Conservation (phyloP, 192 early-diverging fungal species). For the Geosiphon pyriformis region DNA sequence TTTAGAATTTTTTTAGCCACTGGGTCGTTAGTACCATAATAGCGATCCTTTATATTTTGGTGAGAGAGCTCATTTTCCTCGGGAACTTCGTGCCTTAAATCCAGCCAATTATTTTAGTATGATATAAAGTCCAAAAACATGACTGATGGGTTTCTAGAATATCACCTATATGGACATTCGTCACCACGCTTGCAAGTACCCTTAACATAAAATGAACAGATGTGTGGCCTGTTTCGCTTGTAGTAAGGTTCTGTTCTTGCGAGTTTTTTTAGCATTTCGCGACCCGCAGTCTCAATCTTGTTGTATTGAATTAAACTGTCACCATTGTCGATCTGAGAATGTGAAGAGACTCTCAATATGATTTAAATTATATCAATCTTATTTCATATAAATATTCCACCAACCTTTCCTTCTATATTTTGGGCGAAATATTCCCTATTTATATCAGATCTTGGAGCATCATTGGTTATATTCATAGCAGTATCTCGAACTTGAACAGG, state of each 20-base stretch:
- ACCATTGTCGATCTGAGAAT: slow-evolving; percentile 23
- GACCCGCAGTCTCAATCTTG: slow-evolving; percentile 65
- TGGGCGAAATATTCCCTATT: slow-evolving; percentile 88
- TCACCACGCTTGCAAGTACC: slow-evolving; percentile 93
- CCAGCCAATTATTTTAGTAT: slow-evolving; percentile 1
- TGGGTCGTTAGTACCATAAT: slow-evolving; percentile 92
- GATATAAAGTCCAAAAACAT: neutral
- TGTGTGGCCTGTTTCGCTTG: slow-evolving; percentile 81
- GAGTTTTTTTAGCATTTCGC: slow-evolving; percentile 70
- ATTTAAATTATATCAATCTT: neutral
- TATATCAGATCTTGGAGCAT: slow-evolving; percentile 76
- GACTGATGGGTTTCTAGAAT: slow-evolving; percentile 1
- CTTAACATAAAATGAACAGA: slow-evolving; percentile 95
- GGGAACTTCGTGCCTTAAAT: slow-evolving; percentile 80
- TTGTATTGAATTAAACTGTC: slow-evolving; percentile 60
- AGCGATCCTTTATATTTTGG: slow-evolving; percentile 94
- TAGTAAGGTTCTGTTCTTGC: slow-evolving; percentile 87
- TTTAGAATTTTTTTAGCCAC: slow-evolving; percentile 81
- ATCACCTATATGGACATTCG: slow-evolving; percentile 84
- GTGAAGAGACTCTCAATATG: neutral
- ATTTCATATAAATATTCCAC: neutral
- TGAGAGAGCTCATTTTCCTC: slow-evolving; percentile 75
- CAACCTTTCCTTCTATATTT: slow-evolving; percentile 62
- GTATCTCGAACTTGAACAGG: slow-evolving; percentile 92
- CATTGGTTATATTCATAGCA: slow-evolving; percentile 67